Conservation (phyloP, 768 basidiomycete species). For the Suillus occidentalis region DNA sequence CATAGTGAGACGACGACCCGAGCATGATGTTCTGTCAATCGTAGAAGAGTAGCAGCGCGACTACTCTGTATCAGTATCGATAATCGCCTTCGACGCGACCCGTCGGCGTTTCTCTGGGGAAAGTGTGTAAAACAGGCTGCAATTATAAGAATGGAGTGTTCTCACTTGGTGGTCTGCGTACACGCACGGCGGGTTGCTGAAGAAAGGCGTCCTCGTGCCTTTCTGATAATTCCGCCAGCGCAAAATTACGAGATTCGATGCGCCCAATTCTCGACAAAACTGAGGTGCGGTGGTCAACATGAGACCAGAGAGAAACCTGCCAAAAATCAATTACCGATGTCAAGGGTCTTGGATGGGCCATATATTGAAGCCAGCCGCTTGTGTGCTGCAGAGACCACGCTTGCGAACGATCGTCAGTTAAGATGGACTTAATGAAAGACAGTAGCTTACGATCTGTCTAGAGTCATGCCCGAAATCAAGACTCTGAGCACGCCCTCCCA, state of each 20-base stretch:
- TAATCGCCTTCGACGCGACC: background rate
- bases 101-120: slow-evolving; percentile 4
- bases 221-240: background rate
- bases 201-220: slow-evolving; percentile 1
- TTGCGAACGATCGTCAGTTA: slow-evolving; percentile 2
- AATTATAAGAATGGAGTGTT: background rate
- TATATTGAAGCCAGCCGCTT: slow-evolving; percentile 33
- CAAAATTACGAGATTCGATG: background rate
- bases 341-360: slow-evolving; percentile 16
- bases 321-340: slow-evolving; percentile 1
- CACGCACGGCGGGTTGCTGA: slow-evolving; percentile 8
- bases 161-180: slow-evolving; percentile 8
- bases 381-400: slow-evolving; percentile 26
- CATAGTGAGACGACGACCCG: background rate
- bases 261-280: background rate
- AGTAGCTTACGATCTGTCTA: slow-evolving; percentile 29
- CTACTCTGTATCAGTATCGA: slow-evolving; percentile 6
- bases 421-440: slow-evolving; percentile 12
- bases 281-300: background rate
- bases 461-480: slow-evolving; percentile 41
- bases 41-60: background rate
- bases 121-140: background rate
- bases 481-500: slow-evolving; percentile 67
- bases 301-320: background rate
- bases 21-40: background rate